phyloP scores from a whole-genome alignment of 202 grass and related monocot genomes.

The Hordeum pubiflorum region DNA sequence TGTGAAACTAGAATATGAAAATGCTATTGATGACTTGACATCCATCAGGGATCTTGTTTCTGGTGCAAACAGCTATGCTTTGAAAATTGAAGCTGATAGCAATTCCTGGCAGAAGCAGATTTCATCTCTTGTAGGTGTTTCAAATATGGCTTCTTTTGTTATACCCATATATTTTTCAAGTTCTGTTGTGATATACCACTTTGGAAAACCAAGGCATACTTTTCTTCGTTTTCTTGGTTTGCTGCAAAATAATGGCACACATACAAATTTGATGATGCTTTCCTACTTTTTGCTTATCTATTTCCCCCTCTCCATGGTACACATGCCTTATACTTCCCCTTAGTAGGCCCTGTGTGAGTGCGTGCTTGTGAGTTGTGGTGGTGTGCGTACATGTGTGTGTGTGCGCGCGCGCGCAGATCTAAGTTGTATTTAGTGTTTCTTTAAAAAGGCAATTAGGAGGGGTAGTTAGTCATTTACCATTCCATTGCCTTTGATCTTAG shows the following conservation, averaged over 20 bases:
- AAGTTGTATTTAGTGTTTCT: not conserved
- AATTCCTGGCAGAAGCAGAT: slow-evolving; percentile 59
- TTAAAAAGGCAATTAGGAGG: not conserved
- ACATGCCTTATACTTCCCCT: not conserved
- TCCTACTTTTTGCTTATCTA: not conserved
- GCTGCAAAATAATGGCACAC: not conserved
- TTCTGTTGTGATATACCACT: slow-evolving; percentile 2
- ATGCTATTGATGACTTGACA: slow-evolving; percentile 57
- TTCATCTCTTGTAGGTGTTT: slow-evolving; percentile 65
- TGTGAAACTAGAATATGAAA: slow-evolving; percentile 75
- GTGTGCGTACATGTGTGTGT: no score
- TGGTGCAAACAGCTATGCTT: slow-evolving; percentile 53
- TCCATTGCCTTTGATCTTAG: not conserved
- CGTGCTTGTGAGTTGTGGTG: not conserved
- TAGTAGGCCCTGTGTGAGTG: not conserved
- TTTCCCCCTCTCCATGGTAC: not conserved
- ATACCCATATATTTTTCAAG: not conserved
- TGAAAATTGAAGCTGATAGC: slow-evolving; percentile 66
- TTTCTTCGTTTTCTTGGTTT: not conserved
- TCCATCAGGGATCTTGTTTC: slow-evolving; percentile 71
- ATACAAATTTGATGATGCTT: slow-evolving; percentile 4
- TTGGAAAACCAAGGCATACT: not conserved
- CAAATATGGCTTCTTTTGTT: slow-evolving; percentile 1
- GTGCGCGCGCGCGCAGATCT: no score
- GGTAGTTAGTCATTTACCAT: slow-evolving; percentile 1